These are phyloP conservation scores for Trichosporon faecale DNA, from an alignment of 1,284 basidiomycete species.

Conservation along the genomic window DNA sequence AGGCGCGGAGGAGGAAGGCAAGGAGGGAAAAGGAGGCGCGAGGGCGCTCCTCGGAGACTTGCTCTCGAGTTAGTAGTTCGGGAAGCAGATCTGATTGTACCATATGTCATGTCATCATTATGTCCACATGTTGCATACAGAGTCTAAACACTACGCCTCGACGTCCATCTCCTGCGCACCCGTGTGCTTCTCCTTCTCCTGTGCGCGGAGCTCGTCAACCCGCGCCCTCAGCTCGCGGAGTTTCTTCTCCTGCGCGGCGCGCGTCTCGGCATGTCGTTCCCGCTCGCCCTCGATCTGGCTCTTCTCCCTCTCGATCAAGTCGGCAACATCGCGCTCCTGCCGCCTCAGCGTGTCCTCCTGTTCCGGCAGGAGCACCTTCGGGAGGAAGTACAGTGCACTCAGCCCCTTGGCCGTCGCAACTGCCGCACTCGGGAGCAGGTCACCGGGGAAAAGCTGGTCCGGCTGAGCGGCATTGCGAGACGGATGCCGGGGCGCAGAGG, in stretches of 20 bases:
- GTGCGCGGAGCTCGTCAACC: slow-evolving; percentile 31
- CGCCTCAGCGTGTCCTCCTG: slow-evolving; percentile 40
- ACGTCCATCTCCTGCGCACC: slow-evolving; percentile 14
- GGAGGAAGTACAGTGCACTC: slow-evolving; percentile 44
- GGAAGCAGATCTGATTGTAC: neutral
- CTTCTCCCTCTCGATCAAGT: slow-evolving; percentile 25
- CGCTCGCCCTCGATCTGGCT: slow-evolving; percentile 34
- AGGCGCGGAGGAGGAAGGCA: neutral
- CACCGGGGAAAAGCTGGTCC: slow-evolving; percentile 30
- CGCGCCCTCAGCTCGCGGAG: slow-evolving; percentile 24
- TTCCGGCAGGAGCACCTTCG: slow-evolving; percentile 42
- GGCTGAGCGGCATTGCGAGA: slow-evolving; percentile 11
- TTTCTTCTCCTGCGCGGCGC: slow-evolving; percentile 29
- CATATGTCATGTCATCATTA: slow-evolving; percentile 5
- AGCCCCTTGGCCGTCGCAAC: slow-evolving; percentile 34
- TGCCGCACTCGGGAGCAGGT: slow-evolving; percentile 38
- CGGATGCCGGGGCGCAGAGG: neutral
- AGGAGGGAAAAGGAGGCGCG: neutral
- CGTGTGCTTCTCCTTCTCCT: slow-evolving; percentile 27
- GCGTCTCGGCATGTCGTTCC: slow-evolving; percentile 29
- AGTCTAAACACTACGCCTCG: neutral
- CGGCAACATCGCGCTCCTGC: slow-evolving; percentile 27
- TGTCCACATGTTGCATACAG: no score
- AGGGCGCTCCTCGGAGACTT: slow-evolving; percentile 4
- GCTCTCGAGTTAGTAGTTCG: slow-evolving; percentile 7